A percentile compares a stretch with the other conserved stretches of the same genome.
These are phyloP conservation scores for Globisporangium nagaii DNA, from an alignment of 352 stramenopile species.

Conservation along the genomic window DNA sequence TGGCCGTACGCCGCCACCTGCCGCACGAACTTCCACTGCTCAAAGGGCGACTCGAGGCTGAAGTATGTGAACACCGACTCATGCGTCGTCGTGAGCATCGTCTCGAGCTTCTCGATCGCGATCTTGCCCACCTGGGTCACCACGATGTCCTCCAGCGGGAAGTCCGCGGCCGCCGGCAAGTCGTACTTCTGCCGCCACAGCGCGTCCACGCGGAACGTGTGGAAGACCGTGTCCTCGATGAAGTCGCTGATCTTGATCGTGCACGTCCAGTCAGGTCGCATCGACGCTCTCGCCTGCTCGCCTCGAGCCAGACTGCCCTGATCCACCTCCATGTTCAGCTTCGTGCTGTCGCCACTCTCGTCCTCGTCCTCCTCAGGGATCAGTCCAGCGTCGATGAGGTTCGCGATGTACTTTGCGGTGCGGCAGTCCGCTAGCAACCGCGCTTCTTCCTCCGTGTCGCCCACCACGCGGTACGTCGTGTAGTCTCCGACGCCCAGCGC, in stretches of 20 bases:
- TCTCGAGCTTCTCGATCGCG: slow-evolving; percentile 40
- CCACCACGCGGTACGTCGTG: slow-evolving; percentile 44
- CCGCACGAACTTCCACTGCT: slow-evolving; percentile 73
- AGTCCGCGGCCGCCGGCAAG: slow-evolving; percentile 12
- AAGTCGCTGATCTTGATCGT: slow-evolving; percentile 46
- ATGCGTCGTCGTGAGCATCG: slow-evolving; percentile 29
- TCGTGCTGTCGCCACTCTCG: slow-evolving; percentile 24
- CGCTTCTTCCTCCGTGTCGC: slow-evolving; percentile 42
- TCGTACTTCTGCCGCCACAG: slow-evolving; percentile 28
- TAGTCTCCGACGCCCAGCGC: slow-evolving; percentile 38
- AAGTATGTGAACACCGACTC: slow-evolving; percentile 50
- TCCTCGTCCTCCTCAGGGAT: slow-evolving; percentile 40
- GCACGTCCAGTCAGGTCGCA: slow-evolving; percentile 41
- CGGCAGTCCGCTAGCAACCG: slow-evolving; percentile 40
- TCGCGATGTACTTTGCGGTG: slow-evolving; percentile 53
- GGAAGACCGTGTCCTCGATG: slow-evolving; percentile 23
- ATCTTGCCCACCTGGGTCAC: slow-evolving; percentile 35
- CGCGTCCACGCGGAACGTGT: slow-evolving; percentile 56
- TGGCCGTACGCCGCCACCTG: slow-evolving; percentile 60
- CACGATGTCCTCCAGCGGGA: slow-evolving; percentile 22
- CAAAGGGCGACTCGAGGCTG: slow-evolving; percentile 51
- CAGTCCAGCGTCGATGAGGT: slow-evolving; percentile 67
- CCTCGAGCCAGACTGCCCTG: not conserved
- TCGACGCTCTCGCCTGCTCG: not conserved
- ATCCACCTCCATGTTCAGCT: slow-evolving; percentile 34